Evolutionary conservation across 1,139 yeast species (phyloP).

Genomic region (Pichia sp.): DNA sequence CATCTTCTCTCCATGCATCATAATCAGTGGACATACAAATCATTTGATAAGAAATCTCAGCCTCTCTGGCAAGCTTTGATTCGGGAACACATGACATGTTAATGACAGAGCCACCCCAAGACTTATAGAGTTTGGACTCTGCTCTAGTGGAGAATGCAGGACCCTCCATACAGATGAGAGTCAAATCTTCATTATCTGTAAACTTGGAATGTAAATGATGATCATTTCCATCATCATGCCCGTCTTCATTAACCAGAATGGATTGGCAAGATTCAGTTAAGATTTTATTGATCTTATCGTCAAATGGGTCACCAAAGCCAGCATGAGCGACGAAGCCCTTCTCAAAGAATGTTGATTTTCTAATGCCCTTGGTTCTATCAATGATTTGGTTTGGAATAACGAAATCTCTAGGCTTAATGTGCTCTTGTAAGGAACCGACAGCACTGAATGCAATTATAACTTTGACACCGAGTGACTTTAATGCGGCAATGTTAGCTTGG

Average conservation of each 20-base stretch:
- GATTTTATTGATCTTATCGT: slow-evolving; percentile 58
- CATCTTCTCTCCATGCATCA: slow-evolving; percentile 95
- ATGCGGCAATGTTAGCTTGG: slow-evolving; percentile 92
- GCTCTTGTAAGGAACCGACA: slow-evolving; percentile 88
- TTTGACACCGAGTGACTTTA: slow-evolving; percentile 78
- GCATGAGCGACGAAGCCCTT: slow-evolving; percentile 95
- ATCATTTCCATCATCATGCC: slow-evolving; percentile 16
- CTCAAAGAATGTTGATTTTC: slow-evolving; percentile 87
- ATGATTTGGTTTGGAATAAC: slow-evolving; percentile 93
- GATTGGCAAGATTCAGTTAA: slow-evolving; percentile 50
- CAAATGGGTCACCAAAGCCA: slow-evolving; percentile 96
- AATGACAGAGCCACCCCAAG: slow-evolving; percentile 92
- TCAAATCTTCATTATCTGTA: slow-evolving; percentile 56
- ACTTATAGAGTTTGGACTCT: slow-evolving; percentile 81
- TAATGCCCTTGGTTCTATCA: slow-evolving; percentile 92
- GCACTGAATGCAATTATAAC: slow-evolving; percentile 92
- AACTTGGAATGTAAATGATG: slow-evolving; percentile 46
- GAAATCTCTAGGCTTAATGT: slow-evolving; percentile 89
- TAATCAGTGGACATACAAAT: slow-evolving; percentile 98
- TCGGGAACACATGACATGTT: slow-evolving; percentile 97
- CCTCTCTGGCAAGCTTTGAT: slow-evolving; percentile 93
- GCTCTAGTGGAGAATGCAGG: slow-evolving; percentile 98
- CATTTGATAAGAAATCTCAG: slow-evolving; percentile 96
- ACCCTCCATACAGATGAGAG: slow-evolving; percentile 97
- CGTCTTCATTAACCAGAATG: slow-evolving; percentile 37